Base-by-base conservation (phyloP, 2,329 filamentous ascomycete species). In the Chaetomiaceae sp. region DNA sequence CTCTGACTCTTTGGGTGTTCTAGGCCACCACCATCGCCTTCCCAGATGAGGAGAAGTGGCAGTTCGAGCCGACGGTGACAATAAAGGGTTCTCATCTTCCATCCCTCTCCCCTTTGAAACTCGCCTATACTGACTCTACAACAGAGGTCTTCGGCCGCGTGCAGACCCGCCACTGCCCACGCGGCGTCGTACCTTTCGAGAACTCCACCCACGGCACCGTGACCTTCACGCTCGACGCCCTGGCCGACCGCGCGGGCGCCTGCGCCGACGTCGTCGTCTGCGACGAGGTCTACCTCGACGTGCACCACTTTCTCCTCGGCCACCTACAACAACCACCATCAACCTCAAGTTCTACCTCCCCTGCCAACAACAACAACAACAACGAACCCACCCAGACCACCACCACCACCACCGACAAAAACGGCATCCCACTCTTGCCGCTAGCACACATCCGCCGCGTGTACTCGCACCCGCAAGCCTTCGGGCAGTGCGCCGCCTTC, bases 151-250 rank as follows among this genome's bases (percentile, higher is more conserved):
- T 96, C 65, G 73, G 82, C 41, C 75, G 81, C 14, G 85, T 95
- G 6, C 88, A 94, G 60, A 72, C 74, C 30, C 75, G 78, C 48
- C 62, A 70, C 36, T 79, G 79, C 1, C 67, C 76, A 42, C 83
- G 83, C 47, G 93, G 90, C 56, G 86, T 97, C 26, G 86, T 96
- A 2, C 93, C 93, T 6, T 90, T 95, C 66, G 91, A 97, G 64
- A 98, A 98, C 71, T 94, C 87, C 33, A 91, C 88, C 62, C 95
- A 97, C 66, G 93, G 93, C 60, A 84, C 85, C 45, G 93, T 98
- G 40, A 81, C 93, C 46, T 86, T 88, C 65, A 95, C 90, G 0
- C 77, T 97, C 19, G 90, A 96, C 66, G 79, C 91, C 54, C 80
- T 98, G 50, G 88, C 88, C 55, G 88, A 95, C 67, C 74, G 85